Percentiles rank a stretch among this genome's conserved stretches.
Evolutionary conservation across 208 protist species (phyloP).

Genomic region (Crithidia brevicula): DNA sequence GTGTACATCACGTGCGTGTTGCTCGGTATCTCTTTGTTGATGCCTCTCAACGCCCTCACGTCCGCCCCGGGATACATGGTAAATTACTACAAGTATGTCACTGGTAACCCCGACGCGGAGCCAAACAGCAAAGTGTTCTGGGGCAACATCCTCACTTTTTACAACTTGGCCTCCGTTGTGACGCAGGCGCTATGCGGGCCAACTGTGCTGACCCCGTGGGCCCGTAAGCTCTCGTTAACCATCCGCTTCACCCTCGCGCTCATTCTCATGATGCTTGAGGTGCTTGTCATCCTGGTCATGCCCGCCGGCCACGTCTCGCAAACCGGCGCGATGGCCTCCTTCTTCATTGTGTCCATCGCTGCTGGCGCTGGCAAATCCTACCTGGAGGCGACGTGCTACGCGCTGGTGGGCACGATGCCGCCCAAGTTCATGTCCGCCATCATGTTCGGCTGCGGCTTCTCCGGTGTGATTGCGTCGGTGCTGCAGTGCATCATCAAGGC

Average conservation of each 20-base stretch:
- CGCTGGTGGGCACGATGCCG: constrained; percentile 74
- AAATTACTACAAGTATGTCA: constrained; percentile 85
- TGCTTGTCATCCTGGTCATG: constrained; percentile 68
- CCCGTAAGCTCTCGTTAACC: constrained; percentile 57
- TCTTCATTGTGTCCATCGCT: constrained; percentile 65
- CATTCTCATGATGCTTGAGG: constrained; percentile 66
- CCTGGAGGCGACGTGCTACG: constrained; percentile 86
- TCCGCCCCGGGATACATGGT: constrained; percentile 84
- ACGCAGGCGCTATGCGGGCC: constrained; percentile 72
- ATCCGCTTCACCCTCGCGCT: constrained; percentile 59
- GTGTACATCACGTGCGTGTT: constrained; percentile 82
- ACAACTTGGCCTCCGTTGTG: constrained; percentile 73
- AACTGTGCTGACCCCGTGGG: constrained; percentile 63
- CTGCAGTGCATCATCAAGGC: constrained; percentile 90
- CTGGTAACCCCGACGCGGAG: constrained; percentile 44
- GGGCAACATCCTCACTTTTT: constrained; percentile 81
- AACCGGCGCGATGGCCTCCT: constrained; percentile 60
- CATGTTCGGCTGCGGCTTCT: constrained; percentile 88
- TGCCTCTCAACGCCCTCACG: constrained; percentile 89
- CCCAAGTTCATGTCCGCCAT: constrained; percentile 84
- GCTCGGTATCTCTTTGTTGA: constrained; percentile 85
- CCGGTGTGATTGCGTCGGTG: constrained; percentile 64
- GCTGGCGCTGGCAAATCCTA: constrained; percentile 79
- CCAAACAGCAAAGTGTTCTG: constrained; percentile 60
- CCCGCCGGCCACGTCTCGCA: constrained; percentile 49